A percentile compares a stretch with the other conserved stretches of the same genome.
These are phyloP conservation scores for Phytophthora agathidicida DNA, from an alignment of 352 stramenopile species.

Conservation along the genomic window DNA sequence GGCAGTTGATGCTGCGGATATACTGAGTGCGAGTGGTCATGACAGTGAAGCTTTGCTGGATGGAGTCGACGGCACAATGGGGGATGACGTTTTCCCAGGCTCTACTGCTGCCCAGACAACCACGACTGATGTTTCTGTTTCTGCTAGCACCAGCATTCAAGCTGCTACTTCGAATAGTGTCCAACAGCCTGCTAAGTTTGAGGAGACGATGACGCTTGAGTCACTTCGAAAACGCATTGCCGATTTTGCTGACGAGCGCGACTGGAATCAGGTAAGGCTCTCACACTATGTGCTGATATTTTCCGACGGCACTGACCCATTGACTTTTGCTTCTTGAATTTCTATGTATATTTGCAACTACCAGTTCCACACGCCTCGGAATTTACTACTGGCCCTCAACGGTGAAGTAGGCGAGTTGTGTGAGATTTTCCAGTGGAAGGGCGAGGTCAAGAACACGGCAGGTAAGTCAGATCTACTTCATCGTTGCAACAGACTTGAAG, in stretches of 20 bases:
- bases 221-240: conserved; percentile 57
- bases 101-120: conserved; percentile 32
- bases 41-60: conserved; percentile 63
- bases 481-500: too few species aligned
- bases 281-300: background rate
- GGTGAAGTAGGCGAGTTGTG: conserved; percentile 96
- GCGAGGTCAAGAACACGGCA: conserved; percentile 75
- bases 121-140: conserved; percentile 28
- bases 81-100: conserved; percentile 43
- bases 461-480: too few species aligned
- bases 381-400: conserved; percentile 93
- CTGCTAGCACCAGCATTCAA: conserved; percentile 21
- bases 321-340: conserved; percentile 2
- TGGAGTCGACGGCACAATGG: conserved; percentile 54
- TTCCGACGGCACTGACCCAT: background rate
- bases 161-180: conserved; percentile 1
- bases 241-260: conserved; percentile 62
- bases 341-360: conserved; percentile 48
- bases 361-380: conserved; percentile 83
- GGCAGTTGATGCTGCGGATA: conserved; percentile 40
- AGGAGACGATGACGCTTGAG: conserved; percentile 69
- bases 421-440: conserved; percentile 95
- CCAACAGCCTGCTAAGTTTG: conserved; percentile 40
- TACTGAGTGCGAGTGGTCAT: conserved; percentile 48
- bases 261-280: conserved; percentile 77